Evolutionary conservation across 1,284 basidiomycete species (phyloP), one percentile per base, ranked within the genome.

Genomic region (Sanguinoderma infundibulare): DNA sequence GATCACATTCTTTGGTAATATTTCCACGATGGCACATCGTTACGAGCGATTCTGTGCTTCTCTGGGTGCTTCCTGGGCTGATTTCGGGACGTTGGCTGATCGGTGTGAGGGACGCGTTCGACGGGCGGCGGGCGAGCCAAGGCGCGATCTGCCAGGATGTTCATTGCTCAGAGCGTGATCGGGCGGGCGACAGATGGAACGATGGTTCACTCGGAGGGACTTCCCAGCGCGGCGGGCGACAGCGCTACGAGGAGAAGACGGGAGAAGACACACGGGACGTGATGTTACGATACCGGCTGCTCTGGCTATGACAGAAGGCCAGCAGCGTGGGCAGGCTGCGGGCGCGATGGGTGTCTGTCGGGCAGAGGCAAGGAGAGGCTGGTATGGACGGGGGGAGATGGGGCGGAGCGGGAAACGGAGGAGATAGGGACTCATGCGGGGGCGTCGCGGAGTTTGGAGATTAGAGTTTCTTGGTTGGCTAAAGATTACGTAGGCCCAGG

Each of bases 401-500:
- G 42, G 55, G 49, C 61, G 61, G 61, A 53, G 61, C 35, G 12
- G 35, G 61, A 59, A 62, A 62, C 52, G 61, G 61, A 51, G 61
- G 60, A 53, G 60, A 58, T 62, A 62, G 50, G 60, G 49, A 30
- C 54, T 52, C 47, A 30, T 26, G 35, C 49, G 56, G 39, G 30
- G 57, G 47, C 17, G 35, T 55, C 64, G 64, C 65, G 61, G 65
- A 63, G 62, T 42, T 42, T 10, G 55, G 46, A 53, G 47, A 52
- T n/a, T 17, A 53, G 56, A 22, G 56, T 51, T 58, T 53, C 47
- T n/a, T 4, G 46, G 22, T 20, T 14, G 47, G 53, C 49, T 64
- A 56, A 50, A 20, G 34, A 50, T 61, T 66, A 63, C 61, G 61
- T 63, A 63, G n/a, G n/a, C n/a, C n/a, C n/a, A n/a, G n/a, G 10